These are phyloP conservation scores for Aspergillus bridgeri DNA, from an alignment of 495 filamentous ascomycete species.

Conservation along the genomic window DNA sequence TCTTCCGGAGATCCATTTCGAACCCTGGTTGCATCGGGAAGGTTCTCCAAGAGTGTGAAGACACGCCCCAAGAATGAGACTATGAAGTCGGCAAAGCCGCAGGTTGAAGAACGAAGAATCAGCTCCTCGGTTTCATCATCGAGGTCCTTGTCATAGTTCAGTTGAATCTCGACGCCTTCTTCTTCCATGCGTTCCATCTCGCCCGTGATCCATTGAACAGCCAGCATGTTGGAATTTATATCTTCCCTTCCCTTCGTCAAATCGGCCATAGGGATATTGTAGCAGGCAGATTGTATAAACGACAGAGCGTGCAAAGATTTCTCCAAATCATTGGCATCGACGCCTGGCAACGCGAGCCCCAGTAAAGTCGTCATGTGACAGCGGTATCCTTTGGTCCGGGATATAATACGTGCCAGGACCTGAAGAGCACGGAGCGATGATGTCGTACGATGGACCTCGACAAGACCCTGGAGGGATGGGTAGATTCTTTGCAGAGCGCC, in stretches of 20 bases:
- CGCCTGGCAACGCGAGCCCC: constrained; percentile 87
- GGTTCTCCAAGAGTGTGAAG: constrained; percentile 91
- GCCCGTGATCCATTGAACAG: constrained; percentile 88
- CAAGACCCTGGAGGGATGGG: constrained; percentile 89
- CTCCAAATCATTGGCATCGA: constrained; percentile 96
- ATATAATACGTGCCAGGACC: constrained; percentile 83
- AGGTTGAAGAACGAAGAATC: constrained; percentile 94
- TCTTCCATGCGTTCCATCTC: constrained; percentile 92
- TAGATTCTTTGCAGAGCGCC: constrained; percentile 96
- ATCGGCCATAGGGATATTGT: constrained; percentile 88
- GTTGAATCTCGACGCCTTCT: constrained; percentile 75
- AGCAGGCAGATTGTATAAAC: constrained; percentile 91
- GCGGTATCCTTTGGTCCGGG: constrained; percentile 84
- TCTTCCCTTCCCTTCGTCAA: constrained; percentile 67
- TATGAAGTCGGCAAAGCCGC: constrained; percentile 88
- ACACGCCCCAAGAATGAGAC: constrained; percentile 87
- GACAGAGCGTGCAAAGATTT: constrained; percentile 93
- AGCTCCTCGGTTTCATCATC: constrained; percentile 82
- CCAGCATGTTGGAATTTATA: constrained; percentile 70
- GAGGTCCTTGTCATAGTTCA: constrained; percentile 81
- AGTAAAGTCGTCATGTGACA: constrained; percentile 93
- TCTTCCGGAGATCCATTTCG: constrained; percentile 92
- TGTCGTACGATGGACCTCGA: constrained; percentile 95
- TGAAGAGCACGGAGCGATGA: constrained; percentile 90
- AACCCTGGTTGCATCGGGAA: constrained; percentile 83